These are phyloP conservation scores for Pleurotus giganteus DNA, from an alignment of 768 basidiomycete genomes.

Conservation along the genomic window DNA sequence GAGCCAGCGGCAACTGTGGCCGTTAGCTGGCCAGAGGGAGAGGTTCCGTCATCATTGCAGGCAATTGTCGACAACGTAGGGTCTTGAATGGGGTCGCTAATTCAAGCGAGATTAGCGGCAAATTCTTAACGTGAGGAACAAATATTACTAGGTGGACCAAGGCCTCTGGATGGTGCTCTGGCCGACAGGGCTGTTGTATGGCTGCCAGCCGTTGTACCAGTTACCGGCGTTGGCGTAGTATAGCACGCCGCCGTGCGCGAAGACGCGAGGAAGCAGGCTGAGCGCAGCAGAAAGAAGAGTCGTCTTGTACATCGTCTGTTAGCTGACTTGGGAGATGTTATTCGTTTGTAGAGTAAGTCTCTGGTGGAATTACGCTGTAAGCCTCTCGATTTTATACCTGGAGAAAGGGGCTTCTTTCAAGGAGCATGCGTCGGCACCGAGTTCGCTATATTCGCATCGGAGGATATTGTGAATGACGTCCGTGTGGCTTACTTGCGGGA, in stretches of 20 bases:
- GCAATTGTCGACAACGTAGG: conserved; percentile 37
- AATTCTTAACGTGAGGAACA: neutral
- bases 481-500: too few relatives aligned
- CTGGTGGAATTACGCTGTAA: neutral
- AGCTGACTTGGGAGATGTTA: too few relatives aligned
- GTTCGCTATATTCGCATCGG: too few relatives aligned
- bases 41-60: conserved; percentile 44
- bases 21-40: conserved; percentile 39
- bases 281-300: conserved; percentile 24
- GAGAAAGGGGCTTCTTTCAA: too few relatives aligned
- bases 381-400: neutral
- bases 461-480: too few relatives aligned
- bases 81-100: conserved; percentile 39
- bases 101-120: neutral
- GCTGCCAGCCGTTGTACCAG: conserved; percentile 39
- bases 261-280: conserved; percentile 26
- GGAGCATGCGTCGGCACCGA: too few relatives aligned
- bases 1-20: conserved; percentile 40
- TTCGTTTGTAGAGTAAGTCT: neutral
- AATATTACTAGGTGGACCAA: conserved; percentile 42
- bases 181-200: conserved; percentile 40
- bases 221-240: conserved; percentile 35
- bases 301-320: conserved; percentile 24
- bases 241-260: conserved; percentile 45
- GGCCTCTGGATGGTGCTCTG: conserved; percentile 42